These are phyloP conservation scores for Platismatia glauca DNA, from an alignment of 495 filamentous ascomycete species.

Conservation along the genomic window DNA sequence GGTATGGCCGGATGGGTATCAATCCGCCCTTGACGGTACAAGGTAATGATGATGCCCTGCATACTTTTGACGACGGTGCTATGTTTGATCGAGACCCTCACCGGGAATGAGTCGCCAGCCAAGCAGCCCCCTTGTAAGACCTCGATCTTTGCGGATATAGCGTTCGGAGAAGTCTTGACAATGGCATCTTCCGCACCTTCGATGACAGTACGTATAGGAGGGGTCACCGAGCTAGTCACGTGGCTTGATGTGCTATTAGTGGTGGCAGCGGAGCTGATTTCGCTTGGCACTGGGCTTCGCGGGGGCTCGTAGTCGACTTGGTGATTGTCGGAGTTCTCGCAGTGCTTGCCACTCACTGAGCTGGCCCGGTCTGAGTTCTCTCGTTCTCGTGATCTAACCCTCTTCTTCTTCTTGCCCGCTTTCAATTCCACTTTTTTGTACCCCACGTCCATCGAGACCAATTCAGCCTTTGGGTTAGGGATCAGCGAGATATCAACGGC, in stretches of 20 bases:
- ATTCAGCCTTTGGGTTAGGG: slow-evolving; percentile 53
- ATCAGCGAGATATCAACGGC: slow-evolving; percentile 54
- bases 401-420: slow-evolving; percentile 19
- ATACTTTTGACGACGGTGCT: slow-evolving; percentile 79
- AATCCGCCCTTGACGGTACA: slow-evolving; percentile 86
- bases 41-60: slow-evolving; percentile 84
- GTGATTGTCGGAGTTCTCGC: slow-evolving; percentile 7
- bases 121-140: slow-evolving; percentile 74
- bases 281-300: slow-evolving; percentile 51
- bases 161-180: slow-evolving; percentile 28
- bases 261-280: slow-evolving; percentile 49
- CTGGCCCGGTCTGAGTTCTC: slow-evolving; percentile 6
- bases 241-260: slow-evolving; percentile 53
- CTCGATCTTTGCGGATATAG: slow-evolving; percentile 81
- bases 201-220: slow-evolving; percentile 16
- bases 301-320: slow-evolving; percentile 28
- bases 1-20: slow-evolving; percentile 71
- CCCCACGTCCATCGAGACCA: slow-evolving; percentile 73
- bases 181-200: slow-evolving; percentile 26
- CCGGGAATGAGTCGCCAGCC: slow-evolving; percentile 70
- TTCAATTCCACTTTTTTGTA: slow-evolving; percentile 46
- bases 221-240: slow-evolving; percentile 27
- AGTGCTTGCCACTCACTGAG: slow-evolving; percentile 21
- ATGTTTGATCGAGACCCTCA: slow-evolving; percentile 76
- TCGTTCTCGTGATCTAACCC: not conserved